These are phyloP conservation scores for Epichloe baconii DNA, from an alignment of 2,329 filamentous ascomycete species.

Conservation along the genomic window DNA sequence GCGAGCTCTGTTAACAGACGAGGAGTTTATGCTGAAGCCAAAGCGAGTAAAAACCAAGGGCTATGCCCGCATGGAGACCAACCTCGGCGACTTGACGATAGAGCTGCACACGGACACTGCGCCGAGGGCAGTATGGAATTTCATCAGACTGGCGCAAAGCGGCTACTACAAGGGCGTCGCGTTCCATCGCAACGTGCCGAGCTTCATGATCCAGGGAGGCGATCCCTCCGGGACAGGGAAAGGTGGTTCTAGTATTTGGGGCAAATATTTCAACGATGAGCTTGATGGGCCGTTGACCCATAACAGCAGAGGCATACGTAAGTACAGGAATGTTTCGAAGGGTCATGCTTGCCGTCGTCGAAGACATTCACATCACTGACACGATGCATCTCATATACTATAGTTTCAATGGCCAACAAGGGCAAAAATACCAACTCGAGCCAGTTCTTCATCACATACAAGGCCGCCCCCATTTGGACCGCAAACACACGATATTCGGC, in stretches of 20 bases:
- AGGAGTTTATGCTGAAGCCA: conserved; percentile 93
- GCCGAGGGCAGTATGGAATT: conserved; percentile 94
- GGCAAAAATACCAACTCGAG: conserved; percentile 94
- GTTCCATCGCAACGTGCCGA: conserved; percentile 89
- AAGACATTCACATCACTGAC: background rate
- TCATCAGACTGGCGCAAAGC: conserved; percentile 72
- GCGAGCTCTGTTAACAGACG: conserved; percentile 74
- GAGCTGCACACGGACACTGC: conserved; percentile 86
- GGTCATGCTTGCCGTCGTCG: no score
- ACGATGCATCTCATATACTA: background rate
- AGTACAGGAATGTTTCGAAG: conserved; percentile 5
- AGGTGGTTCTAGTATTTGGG: conserved; percentile 86
- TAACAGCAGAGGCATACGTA: conserved; percentile 55
- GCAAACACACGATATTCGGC: conserved; percentile 95
- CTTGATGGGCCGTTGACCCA: conserved; percentile 84
- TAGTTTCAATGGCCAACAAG: conserved; percentile 86
- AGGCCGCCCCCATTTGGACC: conserved; percentile 71
- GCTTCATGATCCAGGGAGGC: conserved; percentile 97
- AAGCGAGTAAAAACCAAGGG: conserved; percentile 80
- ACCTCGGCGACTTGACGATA: conserved; percentile 69
- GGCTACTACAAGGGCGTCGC: conserved; percentile 76
- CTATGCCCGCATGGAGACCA: conserved; percentile 83
- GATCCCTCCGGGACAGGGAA: conserved; percentile 86
- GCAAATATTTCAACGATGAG: conserved; percentile 87
- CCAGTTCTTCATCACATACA: conserved; percentile 92